Evolutionary conservation across 1,284 basidiomycete species (phyloP), one percentile per base, ranked within the genome.

Genomic region (Laetiporus sulphureus): DNA sequence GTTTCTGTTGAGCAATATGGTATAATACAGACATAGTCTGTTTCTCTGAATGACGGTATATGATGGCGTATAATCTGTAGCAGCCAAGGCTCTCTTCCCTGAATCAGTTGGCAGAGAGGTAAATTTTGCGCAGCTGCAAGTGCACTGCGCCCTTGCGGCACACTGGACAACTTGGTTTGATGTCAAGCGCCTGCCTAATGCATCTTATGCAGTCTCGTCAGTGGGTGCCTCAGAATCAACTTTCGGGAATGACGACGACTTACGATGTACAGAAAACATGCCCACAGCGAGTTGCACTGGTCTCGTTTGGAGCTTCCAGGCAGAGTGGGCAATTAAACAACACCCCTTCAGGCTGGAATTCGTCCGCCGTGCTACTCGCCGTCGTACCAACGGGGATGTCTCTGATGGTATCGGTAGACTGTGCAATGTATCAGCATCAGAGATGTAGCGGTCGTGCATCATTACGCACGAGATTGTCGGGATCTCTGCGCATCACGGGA

Each of bases 221-320:
- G 11, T 44, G 8, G 42, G 46, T 11, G 36, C 32, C 6, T 23
- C 15, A 16, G 31, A 7, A 11, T 11, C 18, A 8, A 20, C 6
- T 18, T 13, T 19, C 7, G 15, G 33, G 31, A 11, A 12, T 3
- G 19, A 8, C 3, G 10, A n/a, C 29, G 6, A 51, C 59, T 48
- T 32, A 61, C 59, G 49, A 21, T 5, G 52, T 51, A 46, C 59
- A 61, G 50, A 59, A 61, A 36, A 59, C 30, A 38, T 61, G 59
- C 4, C 59, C 59, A 39, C 59, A 61, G 4, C 36, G 41, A 4
- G 56, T 59, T 1, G 52, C 49, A 16, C 51, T 56, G 11, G 44
- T 52, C n/a, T 49, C 45, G 11, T 41, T 40, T 2, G 54, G 46
- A n/a, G 48, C 41, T 38, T 59, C 58, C 4, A 59, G 48, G 33